Percentiles rank a stretch among this genome's conserved stretches.
Conservation (phyloP, 2,329 filamentous ascomycete genomes). For the Acephala macrosclerotiorum region DNA sequence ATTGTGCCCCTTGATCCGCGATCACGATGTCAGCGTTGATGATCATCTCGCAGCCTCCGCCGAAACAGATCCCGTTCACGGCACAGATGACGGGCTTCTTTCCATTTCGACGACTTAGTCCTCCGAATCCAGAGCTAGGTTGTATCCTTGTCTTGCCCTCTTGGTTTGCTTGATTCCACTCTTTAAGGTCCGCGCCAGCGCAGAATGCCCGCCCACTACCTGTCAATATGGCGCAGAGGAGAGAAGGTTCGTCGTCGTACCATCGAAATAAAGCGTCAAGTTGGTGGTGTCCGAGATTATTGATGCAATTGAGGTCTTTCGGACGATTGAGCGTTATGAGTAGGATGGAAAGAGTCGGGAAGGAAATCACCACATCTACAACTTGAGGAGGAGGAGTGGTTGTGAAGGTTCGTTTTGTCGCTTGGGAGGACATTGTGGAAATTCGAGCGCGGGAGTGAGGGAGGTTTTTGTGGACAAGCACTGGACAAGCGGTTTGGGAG, state of each 20-base stretch:
- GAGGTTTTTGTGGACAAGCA: slow-evolving; percentile 26
- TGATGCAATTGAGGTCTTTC: slow-evolving; percentile 63
- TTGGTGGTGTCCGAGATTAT: slow-evolving; percentile 44
- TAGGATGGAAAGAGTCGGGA: slow-evolving; percentile 61
- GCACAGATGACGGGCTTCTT: slow-evolving; percentile 80
- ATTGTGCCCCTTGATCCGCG: slow-evolving; percentile 63
- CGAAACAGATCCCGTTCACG: slow-evolving; percentile 77
- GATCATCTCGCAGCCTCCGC: slow-evolving; percentile 80
- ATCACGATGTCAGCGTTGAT: slow-evolving; percentile 77
- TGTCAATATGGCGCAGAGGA: slow-evolving; percentile 67
- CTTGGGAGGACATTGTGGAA: slow-evolving; percentile 16
- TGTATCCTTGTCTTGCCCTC: slow-evolving; percentile 35
- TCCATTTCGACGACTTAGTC: slow-evolving; percentile 68
- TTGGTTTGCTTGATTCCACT: slow-evolving; percentile 62
- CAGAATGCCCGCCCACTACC: slow-evolving; percentile 71
- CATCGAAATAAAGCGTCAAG: slow-evolving; percentile 60
- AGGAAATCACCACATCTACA: slow-evolving; percentile 47
- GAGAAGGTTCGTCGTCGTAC: slow-evolving; percentile 67
- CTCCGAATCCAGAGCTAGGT: slow-evolving; percentile 64
- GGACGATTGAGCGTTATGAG: slow-evolving; percentile 68
- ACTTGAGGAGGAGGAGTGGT: slow-evolving; percentile 32
- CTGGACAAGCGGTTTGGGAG: slow-evolving; percentile 23
- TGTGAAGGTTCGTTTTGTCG: slow-evolving; percentile 25
- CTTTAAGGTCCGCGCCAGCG: slow-evolving; percentile 72
- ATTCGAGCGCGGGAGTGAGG: slow-evolving; percentile 4